Evolutionary conservation across 192 early-diverging fungal species (phyloP), one percentile per base, ranked within the genome.

Genomic region (Backusella luteola): DNA sequence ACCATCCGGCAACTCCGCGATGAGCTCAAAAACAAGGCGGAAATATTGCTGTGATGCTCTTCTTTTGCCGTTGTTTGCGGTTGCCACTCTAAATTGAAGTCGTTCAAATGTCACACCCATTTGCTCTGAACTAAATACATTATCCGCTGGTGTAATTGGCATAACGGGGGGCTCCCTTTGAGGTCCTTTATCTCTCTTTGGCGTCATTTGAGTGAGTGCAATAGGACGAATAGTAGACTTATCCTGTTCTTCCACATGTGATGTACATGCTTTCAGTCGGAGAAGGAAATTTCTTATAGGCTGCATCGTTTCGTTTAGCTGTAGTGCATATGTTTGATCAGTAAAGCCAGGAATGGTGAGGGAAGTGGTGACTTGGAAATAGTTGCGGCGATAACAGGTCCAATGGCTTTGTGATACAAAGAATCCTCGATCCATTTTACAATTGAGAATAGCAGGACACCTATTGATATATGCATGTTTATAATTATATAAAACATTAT

Each of bases 171-270:
- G 70, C 7, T 71, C 70, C 9, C 70, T 71, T 78, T 96, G 96
- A 14, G 95, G 95, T 1, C 96, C 96, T 80, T 97, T 96, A 81
- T 97, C 96, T 41, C 97, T 91, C 80, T 98, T 98, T 26, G 96
- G 89, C 11, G 93, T 97, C 75, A 93, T 93, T 83, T 95, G 94
- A 19, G 96, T 88, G 15, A 96, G 83, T 52, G 96, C 95, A 34
- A 97, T 91, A 15, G 80, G 68, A 71, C 89, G 89, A 52, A 89
- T 88, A 59, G 84, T 85, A 70, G 87, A 88, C 3, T 92, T 87
- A 7, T 90, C 86, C 26, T 63, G 56, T 23, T 95, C 92, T 0
- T 88, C 85, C 29, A 95, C 89, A 66, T 23, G 74, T 70, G 52
- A 63, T 42, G 44, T 66, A 38, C 35, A 75, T 46, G 7, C 83